Percentiles rank a stretch among this genome's conserved stretches.
These are phyloP conservation scores for Diutina scorzettiae DNA, from an alignment of 1,139 yeast species.

Conservation along the genomic window DNA sequence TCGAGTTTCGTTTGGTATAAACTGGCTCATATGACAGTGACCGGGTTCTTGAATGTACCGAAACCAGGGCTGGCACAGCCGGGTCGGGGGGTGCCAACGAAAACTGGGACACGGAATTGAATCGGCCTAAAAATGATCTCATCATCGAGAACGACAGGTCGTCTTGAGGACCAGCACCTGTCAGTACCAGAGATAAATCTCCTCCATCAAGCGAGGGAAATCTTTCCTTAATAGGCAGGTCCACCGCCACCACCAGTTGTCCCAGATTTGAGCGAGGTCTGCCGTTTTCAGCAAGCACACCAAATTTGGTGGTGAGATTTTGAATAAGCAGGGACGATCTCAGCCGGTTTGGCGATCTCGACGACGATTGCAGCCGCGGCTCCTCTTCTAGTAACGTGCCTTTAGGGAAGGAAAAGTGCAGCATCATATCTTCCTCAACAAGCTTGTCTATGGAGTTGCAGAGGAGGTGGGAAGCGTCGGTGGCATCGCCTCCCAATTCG, in stretches of 20 bases:
- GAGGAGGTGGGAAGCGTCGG: conserved; percentile 6
- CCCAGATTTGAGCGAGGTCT: background rate
- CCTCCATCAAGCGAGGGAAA: conserved; percentile 2
- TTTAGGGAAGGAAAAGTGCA: conserved; percentile 16
- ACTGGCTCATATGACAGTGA: conserved; percentile 1
- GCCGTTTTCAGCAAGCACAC: conserved; percentile 6
- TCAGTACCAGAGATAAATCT: background rate
- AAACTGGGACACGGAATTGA: conserved; percentile 1
- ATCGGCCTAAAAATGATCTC: conserved; percentile 1
- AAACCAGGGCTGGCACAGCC: background rate
- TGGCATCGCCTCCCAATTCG: conserved; percentile 14
- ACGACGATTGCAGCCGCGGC: background rate
- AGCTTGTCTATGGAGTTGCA: background rate
- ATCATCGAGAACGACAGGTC: background rate
- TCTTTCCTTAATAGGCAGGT: conserved; percentile 1
- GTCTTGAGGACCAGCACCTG: background rate
- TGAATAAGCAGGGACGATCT: conserved; percentile 30
- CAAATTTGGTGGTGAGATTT: conserved; percentile 21
- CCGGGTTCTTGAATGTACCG: background rate
- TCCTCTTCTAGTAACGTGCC: conserved; percentile 15
- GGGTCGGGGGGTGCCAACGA: background rate
- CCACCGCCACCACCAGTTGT: background rate
- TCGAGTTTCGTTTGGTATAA: conserved; percentile 2
- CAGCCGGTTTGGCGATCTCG: conserved; percentile 14
- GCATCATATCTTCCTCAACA: conserved; percentile 20